Percentiles rank a stretch among this genome's conserved stretches.
Evolutionary conservation across 768 basidiomycete species (phyloP).

Genomic region (Crepidotus variabilis): DNA sequence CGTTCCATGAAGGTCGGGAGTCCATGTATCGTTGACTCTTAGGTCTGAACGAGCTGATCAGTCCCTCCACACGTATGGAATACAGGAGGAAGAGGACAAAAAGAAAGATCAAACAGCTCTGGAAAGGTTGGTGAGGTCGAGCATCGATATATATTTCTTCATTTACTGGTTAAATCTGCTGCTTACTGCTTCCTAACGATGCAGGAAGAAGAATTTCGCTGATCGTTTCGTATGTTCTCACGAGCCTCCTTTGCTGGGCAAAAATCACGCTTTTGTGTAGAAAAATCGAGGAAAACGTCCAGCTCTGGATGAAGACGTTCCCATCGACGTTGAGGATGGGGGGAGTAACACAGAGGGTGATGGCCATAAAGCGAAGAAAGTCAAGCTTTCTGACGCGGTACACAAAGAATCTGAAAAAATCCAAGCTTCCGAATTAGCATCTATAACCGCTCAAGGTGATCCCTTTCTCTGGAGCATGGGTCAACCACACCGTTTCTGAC

Average conservation of each 20-base stretch:
- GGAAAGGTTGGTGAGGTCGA: conserved; percentile 35
- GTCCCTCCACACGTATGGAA: neutral
- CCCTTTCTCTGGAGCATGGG: neutral
- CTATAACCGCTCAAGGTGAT: neutral
- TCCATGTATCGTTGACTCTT: neutral
- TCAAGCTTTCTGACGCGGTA: conserved; percentile 3
- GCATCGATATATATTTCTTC: neutral
- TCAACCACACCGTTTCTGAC: neutral
- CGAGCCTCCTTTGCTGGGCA: neutral
- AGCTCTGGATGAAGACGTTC: conserved; percentile 31
- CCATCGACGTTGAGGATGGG: conserved; percentile 4
- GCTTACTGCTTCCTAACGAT: conserved; percentile 1
- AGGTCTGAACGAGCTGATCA: neutral
- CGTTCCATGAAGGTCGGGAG: conserved; percentile 47
- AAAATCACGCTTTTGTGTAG: conserved; percentile 23
- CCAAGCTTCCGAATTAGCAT: conserved; percentile 12
- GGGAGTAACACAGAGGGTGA: conserved; percentile 8
- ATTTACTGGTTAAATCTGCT: conserved; percentile 1
- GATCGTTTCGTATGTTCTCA: conserved; percentile 51
- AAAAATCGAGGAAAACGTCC: conserved; percentile 59
- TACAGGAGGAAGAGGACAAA: conserved; percentile 57
- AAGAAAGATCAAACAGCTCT: conserved; percentile 49
- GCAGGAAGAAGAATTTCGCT: conserved; percentile 58
- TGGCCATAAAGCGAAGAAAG: conserved; percentile 14
- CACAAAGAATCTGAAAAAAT: conserved; percentile 4